These are phyloP conservation scores for Cryphonectria naterciae DNA, from an alignment of 2,329 filamentous ascomycete species.

Conservation along the genomic window DNA sequence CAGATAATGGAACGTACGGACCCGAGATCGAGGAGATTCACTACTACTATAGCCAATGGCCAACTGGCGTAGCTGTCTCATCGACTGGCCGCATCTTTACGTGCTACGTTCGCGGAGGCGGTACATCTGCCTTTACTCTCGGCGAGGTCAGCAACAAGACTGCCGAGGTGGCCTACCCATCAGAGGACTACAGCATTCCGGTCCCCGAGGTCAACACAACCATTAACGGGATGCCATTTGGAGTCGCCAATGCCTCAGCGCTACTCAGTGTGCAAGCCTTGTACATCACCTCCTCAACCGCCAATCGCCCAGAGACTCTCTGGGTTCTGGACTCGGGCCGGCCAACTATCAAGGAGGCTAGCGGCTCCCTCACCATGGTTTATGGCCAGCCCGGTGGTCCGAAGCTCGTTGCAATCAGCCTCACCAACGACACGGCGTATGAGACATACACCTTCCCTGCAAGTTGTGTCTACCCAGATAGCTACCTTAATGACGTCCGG, in stretches of 20 bases:
- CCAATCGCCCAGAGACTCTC: constrained; percentile 41
- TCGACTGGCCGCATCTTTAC: constrained; percentile 48
- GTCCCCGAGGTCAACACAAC: constrained; percentile 44
- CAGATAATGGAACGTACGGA: constrained; percentile 51
- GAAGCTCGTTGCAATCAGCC: constrained; percentile 47
- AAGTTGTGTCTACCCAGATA: constrained; percentile 48
- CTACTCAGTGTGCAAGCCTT: constrained; percentile 50
- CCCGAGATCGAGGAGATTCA: constrained; percentile 52
- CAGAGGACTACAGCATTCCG: constrained; percentile 34
- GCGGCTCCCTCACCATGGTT: constrained; percentile 43
- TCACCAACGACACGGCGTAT: constrained; percentile 43
- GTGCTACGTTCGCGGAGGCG: constrained; percentile 48
- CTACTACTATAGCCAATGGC: constrained; percentile 53
- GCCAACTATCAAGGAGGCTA: constrained; percentile 45
- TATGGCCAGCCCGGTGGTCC: constrained; percentile 50
- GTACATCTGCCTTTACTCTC: constrained; percentile 49
- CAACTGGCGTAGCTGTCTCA: constrained; percentile 49
- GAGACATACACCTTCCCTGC: constrained; percentile 47
- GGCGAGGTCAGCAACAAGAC: constrained; percentile 52
- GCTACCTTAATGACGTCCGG: constrained; percentile 51
- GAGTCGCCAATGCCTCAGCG: constrained; percentile 44
- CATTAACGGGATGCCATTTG: constrained; percentile 47
- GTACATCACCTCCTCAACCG: constrained; percentile 44
- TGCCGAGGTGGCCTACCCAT: constrained; percentile 47
- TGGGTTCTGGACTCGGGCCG: constrained; percentile 51